Evolutionary conservation across 257 asterid species (phyloP).

Genomic region (Gentiana dahurica): DNA sequence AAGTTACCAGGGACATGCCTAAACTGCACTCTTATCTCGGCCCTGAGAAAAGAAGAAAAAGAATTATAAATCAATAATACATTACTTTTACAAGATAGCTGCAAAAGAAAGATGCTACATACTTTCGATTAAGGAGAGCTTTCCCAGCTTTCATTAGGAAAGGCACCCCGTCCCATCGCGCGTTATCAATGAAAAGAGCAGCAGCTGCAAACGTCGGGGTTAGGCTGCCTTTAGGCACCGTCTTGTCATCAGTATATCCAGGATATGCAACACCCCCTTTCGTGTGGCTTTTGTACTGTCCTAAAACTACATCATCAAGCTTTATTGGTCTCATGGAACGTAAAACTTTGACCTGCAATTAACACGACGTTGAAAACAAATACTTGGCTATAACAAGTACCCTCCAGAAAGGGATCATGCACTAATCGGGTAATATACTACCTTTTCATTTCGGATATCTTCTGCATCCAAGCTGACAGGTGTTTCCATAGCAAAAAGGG

Average conservation of each 20-base stretch:
- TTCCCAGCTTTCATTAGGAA: constrained; percentile 98
- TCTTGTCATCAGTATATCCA: constrained; percentile 85
- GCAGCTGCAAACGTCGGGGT: constrained; percentile 99
- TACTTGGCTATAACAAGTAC: neutral
- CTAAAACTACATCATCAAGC: constrained; percentile 60
- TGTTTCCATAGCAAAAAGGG: constrained; percentile 98
- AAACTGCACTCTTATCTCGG: constrained; percentile 94
- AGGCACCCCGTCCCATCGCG: constrained; percentile 99
- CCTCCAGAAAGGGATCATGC: neutral
- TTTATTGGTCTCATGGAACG: constrained; percentile 79
- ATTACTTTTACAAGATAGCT: neutral
- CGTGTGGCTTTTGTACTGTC: constrained; percentile 79
- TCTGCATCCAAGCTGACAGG: constrained; percentile 97
- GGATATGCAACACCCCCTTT: constrained; percentile 62
- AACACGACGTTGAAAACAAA: constrained; percentile 10
- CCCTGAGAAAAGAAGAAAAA: constrained; percentile 25
- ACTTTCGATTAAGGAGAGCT: constrained; percentile 80
- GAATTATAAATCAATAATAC: neutral
- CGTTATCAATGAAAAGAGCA: constrained; percentile 82
- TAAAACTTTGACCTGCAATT: constrained; percentile 75
- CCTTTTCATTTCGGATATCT: constrained; percentile 97
- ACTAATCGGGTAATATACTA: constrained; percentile 14
- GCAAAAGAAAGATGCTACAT: constrained; percentile 3
- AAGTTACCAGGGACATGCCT: constrained; percentile 92
- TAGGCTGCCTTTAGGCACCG: constrained; percentile 77